These are phyloP conservation scores for Neofusicoccum laricinum DNA, from an alignment of 2,329 filamentous ascomycete genomes.

Conservation along the genomic window DNA sequence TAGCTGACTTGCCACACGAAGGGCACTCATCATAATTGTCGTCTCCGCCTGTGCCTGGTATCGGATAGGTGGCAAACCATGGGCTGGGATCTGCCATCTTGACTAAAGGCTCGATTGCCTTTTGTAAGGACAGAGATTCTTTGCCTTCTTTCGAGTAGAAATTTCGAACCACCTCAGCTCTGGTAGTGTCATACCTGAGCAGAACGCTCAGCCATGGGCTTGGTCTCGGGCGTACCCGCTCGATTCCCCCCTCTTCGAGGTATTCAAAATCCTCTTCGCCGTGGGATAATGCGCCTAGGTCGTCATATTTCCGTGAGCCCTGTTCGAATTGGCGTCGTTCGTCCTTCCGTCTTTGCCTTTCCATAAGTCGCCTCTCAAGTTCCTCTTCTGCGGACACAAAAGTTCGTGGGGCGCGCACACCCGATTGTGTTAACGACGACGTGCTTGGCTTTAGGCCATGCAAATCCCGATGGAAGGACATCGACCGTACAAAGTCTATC, in stretches of 20 bases:
- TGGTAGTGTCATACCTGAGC: not conserved
- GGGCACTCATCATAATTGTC: not conserved
- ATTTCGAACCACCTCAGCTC: not conserved
- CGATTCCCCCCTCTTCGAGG: not conserved
- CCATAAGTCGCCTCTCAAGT: no score
- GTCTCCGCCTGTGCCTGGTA: not conserved
- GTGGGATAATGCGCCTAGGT: not conserved
- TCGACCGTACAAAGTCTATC: not conserved
- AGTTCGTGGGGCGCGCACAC: not conserved
- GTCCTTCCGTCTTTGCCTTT: no score
- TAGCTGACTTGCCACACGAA: not conserved
- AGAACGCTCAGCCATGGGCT: not conserved
- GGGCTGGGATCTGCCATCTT: not conserved
- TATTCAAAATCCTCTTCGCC: not conserved
- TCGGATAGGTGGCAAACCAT: not conserved
- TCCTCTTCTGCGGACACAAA: no score
- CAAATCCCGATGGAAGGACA: not conserved
- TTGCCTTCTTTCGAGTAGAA: not conserved
- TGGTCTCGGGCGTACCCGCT: not conserved
- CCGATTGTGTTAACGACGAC: not conserved
- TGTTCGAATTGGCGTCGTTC: no score
- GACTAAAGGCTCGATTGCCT: not conserved
- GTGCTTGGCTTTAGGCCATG: not conserved
- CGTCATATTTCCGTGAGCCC: not conserved
- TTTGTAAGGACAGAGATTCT: not conserved